phyloP scores from a whole-genome alignment of 768 basidiomycete genomes.

The Pisolithus orientalis region DNA sequence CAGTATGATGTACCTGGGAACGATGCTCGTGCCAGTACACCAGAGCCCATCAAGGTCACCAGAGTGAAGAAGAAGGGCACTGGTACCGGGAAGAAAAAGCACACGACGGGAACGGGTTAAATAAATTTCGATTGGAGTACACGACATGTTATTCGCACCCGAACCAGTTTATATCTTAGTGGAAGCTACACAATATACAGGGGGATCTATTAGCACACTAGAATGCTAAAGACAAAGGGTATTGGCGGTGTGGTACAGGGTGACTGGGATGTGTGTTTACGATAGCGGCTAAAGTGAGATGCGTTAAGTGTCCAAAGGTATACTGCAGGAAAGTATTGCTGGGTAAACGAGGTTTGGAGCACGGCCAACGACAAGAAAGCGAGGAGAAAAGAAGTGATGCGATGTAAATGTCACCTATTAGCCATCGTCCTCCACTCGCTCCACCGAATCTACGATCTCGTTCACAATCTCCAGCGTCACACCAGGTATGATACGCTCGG shows the following conservation, averaged over 20 bases:
- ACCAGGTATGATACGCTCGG: conserved; percentile 93
- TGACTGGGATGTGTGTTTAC: conserved; percentile 10
- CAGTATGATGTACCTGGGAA: conserved; percentile 48
- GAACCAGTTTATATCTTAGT: conserved; percentile 4
- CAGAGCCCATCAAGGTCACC: conserved; percentile 71
- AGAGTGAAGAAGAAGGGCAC: conserved; percentile 59
- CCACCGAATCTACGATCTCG: conserved; percentile 90
- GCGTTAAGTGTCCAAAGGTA: background rate
- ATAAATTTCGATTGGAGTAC: background rate
- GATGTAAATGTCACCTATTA: conserved; percentile 9
- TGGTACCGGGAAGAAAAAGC: conserved; percentile 59
- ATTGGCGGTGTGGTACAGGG: background rate
- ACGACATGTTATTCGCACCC: background rate
- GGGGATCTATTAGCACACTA: conserved; percentile 11
- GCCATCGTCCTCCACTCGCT: conserved; percentile 75
- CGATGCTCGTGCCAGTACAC: conserved; percentile 47
- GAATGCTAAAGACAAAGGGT: conserved; percentile 8
- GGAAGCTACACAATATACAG: conserved; percentile 21
- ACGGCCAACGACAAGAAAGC: conserved; percentile 11
- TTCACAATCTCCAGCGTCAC: conserved; percentile 89
- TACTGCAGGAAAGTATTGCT: background rate
- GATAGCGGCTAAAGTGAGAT: conserved; percentile 5
- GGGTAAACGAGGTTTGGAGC: conserved; percentile 13
- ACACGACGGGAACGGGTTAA: conserved; percentile 31
- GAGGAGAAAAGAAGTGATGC: conserved; percentile 9